Evolutionary conservation across 2,329 filamentous ascomycete species (phyloP).

Genomic region (Clonostachys chloroleuca): DNA sequence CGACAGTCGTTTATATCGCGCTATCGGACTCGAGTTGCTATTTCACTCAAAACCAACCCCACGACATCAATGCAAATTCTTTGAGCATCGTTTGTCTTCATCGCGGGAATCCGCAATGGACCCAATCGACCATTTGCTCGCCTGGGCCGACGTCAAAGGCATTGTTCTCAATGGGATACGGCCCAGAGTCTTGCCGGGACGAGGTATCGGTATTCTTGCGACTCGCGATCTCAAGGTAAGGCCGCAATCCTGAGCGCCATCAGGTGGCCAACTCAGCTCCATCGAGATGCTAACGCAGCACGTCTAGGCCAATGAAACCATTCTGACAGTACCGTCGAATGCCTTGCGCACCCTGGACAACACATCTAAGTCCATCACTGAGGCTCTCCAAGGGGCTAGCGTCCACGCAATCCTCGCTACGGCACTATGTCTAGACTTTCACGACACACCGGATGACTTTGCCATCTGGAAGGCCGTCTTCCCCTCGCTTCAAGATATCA

Average conservation of each 20-base stretch:
- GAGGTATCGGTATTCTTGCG: constrained; percentile 71
- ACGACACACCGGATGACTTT: constrained; percentile 36
- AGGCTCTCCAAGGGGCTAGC: constrained; percentile 45
- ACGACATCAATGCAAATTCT: too few species aligned
- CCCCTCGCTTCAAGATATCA: constrained; percentile 59
- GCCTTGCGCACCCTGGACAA: constrained; percentile 62
- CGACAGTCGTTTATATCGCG: too few species aligned
- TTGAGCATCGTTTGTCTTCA: too few species aligned
- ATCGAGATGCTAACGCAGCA: constrained; percentile 61
- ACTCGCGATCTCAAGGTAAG: constrained; percentile 61
- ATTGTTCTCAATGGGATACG: constrained; percentile 55
- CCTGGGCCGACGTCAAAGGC: constrained; percentile 57
- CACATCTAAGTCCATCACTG: constrained; percentile 47
- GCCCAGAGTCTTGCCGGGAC: constrained; percentile 59
- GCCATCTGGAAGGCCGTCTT: constrained; percentile 62
- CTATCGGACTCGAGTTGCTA: too few species aligned
- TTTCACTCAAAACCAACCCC: too few species aligned
- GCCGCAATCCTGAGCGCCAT: constrained; percentile 61
- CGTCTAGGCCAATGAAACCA: constrained; percentile 36
- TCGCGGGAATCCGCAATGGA: not conserved
- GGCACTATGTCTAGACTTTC: constrained; percentile 49
- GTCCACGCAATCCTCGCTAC: constrained; percentile 72
- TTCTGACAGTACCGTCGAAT: constrained; percentile 61
- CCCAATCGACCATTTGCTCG: constrained; percentile 39
- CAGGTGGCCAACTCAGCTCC: constrained; percentile 66